A percentile compares a stretch with the other conserved stretches of the same genome.
Evolutionary conservation across 164 flowering plant species (phyloP).

Genomic region (Tetracentron sinense): DNA sequence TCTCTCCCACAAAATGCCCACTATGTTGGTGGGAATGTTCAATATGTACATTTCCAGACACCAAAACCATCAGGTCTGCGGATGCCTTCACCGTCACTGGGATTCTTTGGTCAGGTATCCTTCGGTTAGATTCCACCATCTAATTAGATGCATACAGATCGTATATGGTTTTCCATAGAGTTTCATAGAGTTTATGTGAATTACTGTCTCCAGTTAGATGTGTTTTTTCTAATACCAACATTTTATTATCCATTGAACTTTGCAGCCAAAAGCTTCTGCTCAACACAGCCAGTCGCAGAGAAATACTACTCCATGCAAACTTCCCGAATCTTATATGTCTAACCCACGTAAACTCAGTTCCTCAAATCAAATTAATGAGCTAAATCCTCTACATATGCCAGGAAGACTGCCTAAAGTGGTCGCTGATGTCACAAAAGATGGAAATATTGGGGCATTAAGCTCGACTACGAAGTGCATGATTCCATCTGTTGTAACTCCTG

Average conservation of each 20-base stretch:
- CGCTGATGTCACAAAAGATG: background rate
- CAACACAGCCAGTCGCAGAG: constrained; percentile 15
- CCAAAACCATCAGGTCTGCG: constrained; percentile 77
- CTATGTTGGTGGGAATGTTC: constrained; percentile 20
- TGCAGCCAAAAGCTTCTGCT: constrained; percentile 50
- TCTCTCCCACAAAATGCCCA: constrained; percentile 23
- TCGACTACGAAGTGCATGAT: constrained; percentile 6
- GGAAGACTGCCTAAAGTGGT: constrained; percentile 6
- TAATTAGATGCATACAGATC: no score
- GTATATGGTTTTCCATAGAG: background rate
- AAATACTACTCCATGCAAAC: constrained; percentile 20
- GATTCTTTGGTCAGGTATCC: constrained; percentile 78
- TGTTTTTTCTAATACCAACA: background rate
- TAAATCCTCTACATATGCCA: constrained; percentile 1
- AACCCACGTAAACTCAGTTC: constrained; percentile 7
- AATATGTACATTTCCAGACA: constrained; percentile 22
- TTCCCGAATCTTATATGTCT: constrained; percentile 17
- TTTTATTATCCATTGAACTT: background rate
- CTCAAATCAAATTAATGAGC: constrained; percentile 2
- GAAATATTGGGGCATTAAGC: constrained; percentile 6
- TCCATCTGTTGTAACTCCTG: constrained; percentile 16
- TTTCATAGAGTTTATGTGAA: background rate
- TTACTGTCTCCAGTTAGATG: background rate
- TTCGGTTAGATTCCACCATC: no score
- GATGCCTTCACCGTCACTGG: constrained; percentile 88